Conservation (phyloP, 2,329 filamentous ascomycete species). For the Epichloe baconii region DNA sequence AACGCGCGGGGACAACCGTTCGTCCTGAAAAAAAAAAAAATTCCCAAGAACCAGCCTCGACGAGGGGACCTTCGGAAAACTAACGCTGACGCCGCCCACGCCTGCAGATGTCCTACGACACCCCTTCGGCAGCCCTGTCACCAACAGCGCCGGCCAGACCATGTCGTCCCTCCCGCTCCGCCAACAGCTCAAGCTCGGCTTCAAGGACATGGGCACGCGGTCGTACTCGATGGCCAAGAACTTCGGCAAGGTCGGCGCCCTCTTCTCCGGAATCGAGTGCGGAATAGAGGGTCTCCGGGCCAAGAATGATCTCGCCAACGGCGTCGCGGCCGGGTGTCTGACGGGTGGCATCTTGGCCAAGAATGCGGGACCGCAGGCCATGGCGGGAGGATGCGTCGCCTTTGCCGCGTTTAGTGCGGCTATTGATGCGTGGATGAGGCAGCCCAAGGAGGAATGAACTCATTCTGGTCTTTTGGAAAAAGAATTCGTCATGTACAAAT, state of each 20-base stretch:
- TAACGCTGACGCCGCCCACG: not conserved
- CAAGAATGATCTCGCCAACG: conserved; percentile 88
- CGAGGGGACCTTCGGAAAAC: too few relatives aligned
- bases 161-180: conserved; percentile 59
- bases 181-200: conserved; percentile 71
- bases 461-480: not conserved
- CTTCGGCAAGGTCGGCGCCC: conserved; percentile 83
- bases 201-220: conserved; percentile 87
- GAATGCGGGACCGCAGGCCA: conserved; percentile 79
- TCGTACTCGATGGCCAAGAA: conserved; percentile 81
- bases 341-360: conserved; percentile 82
- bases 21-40: too few relatives aligned
- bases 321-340: conserved; percentile 74
- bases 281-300: conserved; percentile 85
- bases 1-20: too few relatives aligned
- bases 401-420: conserved; percentile 89
- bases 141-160: conserved; percentile 22
- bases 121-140: conserved; percentile 48
- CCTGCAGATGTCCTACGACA: conserved; percentile 90
- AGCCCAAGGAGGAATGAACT: conserved; percentile 48
- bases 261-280: conserved; percentile 90
- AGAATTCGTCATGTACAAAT: not conserved
- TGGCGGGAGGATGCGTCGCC: conserved; percentile 74
- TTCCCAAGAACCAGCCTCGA: too few relatives aligned
- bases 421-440: conserved; percentile 84